Base-by-base conservation (phyloP, 2,329 filamentous ascomycete genomes). In the Beauveria brongniartii region DNA sequence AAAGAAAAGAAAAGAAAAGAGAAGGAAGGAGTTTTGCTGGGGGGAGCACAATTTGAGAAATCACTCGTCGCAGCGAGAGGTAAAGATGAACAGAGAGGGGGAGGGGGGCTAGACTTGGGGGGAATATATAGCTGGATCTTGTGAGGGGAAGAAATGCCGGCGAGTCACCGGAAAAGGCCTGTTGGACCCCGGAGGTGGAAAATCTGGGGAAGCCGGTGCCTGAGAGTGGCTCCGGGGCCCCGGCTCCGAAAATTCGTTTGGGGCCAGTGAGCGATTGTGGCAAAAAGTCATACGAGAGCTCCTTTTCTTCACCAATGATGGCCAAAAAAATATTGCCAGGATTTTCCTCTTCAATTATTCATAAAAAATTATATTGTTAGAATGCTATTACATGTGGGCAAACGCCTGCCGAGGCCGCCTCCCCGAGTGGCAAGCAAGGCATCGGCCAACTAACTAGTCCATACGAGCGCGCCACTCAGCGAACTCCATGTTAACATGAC, bases 401-500 rank as follows among this genome's bases (percentile, higher is more conserved):
- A 34, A 34, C 12, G 30, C 30, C 30, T 14, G 30, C 10, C 12
- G 30, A 34, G 48, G 41, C 10, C 34, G 41, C 12, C 12, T 9
- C 14, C 10, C 3, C 30, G 30, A 12, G 22, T 47, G 43, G 30
- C 55, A 18, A 28, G 12, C 28, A 22, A 30, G 16, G 12, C 28
- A 18, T 28, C 8, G 40, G n/a, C 16, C 5, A 24, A 24, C 24
- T 10, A 4, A 12, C 47, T 59, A 59, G 56, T 34, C 48, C 40
- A 53, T 59, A 59, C 56, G 56, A 59, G 48, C 56, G 26, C 56
- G 48, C 56, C 56, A 53, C 37, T 59, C 48, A 58, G 54, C 54
- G 43, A 56, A 30, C 30, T 34, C 30, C 1, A 34, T 14, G 30
- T 5, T 34, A 47, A 46, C 40, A 46, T 28, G 53, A 55, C 22